These are phyloP conservation scores for Salix viminalis DNA, from an alignment of 345 rosid species.

Conservation along the genomic window DNA sequence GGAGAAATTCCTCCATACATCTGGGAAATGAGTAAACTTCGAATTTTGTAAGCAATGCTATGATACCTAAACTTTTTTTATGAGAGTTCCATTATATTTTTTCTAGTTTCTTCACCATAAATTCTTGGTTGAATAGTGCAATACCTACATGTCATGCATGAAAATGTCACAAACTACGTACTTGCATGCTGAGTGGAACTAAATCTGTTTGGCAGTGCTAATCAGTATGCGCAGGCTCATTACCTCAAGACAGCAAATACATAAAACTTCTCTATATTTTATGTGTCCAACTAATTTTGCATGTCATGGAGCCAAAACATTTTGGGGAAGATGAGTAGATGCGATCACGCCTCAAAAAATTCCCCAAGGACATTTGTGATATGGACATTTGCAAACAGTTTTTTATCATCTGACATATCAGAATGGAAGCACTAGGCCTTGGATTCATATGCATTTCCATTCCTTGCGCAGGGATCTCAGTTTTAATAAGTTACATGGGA, in stretches of 20 bases:
- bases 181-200: background rate
- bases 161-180: background rate
- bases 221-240: background rate
- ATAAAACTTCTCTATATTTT: background rate
- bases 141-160: background rate
- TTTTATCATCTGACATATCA: background rate
- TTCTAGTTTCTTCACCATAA: background rate
- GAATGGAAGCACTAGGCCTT: background rate
- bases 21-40: conserved; percentile 25
- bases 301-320: background rate
- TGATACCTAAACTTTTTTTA: background rate
- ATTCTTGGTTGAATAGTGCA: background rate
- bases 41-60: conserved; percentile 22
- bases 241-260: background rate
- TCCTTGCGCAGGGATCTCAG: conserved; percentile 52
- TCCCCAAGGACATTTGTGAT: background rate
- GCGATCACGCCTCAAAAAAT: background rate
- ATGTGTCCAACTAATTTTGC: background rate
- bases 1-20: conserved; percentile 33
- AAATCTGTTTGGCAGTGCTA: background rate
- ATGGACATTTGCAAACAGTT: background rate
- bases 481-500: conserved; percentile 53
- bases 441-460: background rate
- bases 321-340: background rate
- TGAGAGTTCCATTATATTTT: background rate